Evolutionary conservation across 805 yeast species (phyloP), one percentile per base, ranked within the genome.

Genomic region (Maudiozyma saulgeensis): DNA sequence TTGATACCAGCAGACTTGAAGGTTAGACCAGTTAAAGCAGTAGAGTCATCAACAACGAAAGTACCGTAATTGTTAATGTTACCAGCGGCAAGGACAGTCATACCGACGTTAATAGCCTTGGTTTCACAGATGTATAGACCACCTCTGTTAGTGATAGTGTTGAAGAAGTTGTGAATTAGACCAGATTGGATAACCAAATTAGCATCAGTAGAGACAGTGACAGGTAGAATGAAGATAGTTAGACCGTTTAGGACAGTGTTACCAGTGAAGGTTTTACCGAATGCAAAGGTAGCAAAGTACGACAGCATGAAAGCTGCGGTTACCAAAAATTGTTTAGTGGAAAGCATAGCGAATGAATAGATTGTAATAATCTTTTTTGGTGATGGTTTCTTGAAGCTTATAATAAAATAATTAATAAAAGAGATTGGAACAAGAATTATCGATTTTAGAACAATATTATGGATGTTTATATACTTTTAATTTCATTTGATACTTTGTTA

Each of bases 41-140:
- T 13, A 25, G 45, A 31, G 19, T 46, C 49, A 34, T 49, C 51
- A 15, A 49, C 32, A 4, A 49, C 23, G 23, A 37, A 45, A 19
- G 46, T 46, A 49, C 51, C 51, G 39, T 41, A 45, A 26, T 49
- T 49, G 35, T 39, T 15, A 28, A 49, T n/a, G 39, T 43, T 31
- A 28, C 44, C 44, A 23, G 15, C 25, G 35, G 15, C 9, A 9
- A 16, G n/a, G 18, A 26, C n/a, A 16, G 39, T n/a, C 49, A 42
- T 38, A 35, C 49, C 51, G 11, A 45, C 19, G 23, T 26, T 39
- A 15, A 18, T 26, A 16, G 45, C 12, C 9, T 21, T 23, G 6
- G 34, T 32, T 41, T 46, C 49, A 41, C 49, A 46, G 21, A 41
- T 23, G 45, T 46, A 46, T 41, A 46, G 26, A 34, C 43, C 43